These are phyloP conservation scores for Aciculosporium take DNA, from an alignment of 2,329 filamentous ascomycete species.

Conservation along the genomic window DNA sequence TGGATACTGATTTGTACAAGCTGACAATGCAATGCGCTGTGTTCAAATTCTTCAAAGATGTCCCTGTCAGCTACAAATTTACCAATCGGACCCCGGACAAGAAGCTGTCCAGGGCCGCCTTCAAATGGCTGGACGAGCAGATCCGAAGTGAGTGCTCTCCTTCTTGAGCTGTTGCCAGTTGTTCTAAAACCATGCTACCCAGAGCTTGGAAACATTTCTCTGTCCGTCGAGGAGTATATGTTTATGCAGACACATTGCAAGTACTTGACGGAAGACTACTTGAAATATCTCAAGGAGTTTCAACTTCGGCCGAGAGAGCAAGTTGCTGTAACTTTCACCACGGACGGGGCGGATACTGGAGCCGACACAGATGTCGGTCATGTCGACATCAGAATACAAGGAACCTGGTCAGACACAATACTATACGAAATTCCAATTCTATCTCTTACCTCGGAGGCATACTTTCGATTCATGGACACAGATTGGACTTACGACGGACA, in stretches of 20 bases:
- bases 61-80: conserved; percentile 78
- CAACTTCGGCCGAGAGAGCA: conserved; percentile 70
- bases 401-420: conserved; percentile 87
- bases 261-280: conserved; percentile 65
- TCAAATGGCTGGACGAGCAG: conserved; percentile 72
- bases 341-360: conserved; percentile 40
- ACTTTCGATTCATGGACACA: conserved; percentile 90
- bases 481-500: conserved; percentile 87
- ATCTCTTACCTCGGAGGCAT: conserved; percentile 84
- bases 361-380: conserved; percentile 57
- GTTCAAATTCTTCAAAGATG: conserved; percentile 75
- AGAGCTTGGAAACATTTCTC: conserved; percentile 71
- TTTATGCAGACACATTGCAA: conserved; percentile 68
- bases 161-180: not conserved
- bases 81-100: conserved; percentile 93
- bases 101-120: conserved; percentile 72
- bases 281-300: conserved; percentile 71
- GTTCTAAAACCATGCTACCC: conserved; percentile 1
- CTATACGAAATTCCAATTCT: conserved; percentile 94
- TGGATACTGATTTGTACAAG: conserved; percentile 84
- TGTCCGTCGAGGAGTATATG: conserved; percentile 64
- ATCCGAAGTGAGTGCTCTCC: conserved; percentile 50
- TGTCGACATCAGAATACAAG: conserved; percentile 61
- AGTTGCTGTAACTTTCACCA: conserved; percentile 53
- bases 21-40: conserved; percentile 98